Conservation (phyloP, 2,329 filamentous ascomycete genomes). For the Camillea tinctor region DNA sequence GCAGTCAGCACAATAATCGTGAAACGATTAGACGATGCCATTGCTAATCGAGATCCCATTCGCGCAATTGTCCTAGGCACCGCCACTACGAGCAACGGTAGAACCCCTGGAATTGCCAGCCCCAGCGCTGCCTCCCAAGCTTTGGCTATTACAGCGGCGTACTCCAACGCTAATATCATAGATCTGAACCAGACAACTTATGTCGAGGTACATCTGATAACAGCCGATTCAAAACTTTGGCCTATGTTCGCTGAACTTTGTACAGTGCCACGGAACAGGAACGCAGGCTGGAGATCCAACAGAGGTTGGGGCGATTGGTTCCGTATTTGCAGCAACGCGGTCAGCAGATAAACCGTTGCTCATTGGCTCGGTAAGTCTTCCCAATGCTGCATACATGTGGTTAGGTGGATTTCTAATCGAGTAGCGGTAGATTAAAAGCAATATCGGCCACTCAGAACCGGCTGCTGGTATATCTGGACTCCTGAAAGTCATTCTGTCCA, state of each 20-base stretch:
- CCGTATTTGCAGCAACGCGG: conserved; percentile 23
- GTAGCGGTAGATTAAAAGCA: conserved; percentile 20
- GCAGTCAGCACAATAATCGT: conserved; percentile 41
- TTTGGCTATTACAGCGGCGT: conserved; percentile 32
- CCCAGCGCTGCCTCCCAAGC: conserved; percentile 38
- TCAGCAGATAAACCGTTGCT: conserved; percentile 6
- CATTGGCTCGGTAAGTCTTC: no score
- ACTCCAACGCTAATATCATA: conserved; percentile 27
- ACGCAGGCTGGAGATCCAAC: conserved; percentile 40
- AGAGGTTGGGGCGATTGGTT: conserved; percentile 34
- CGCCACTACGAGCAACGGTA: conserved; percentile 42
- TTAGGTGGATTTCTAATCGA: no score
- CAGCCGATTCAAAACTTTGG: no score
- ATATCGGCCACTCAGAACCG: conserved; percentile 30
- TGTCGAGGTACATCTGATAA: no score
- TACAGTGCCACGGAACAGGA: conserved; percentile 42
- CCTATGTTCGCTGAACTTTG: no score
- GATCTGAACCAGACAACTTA: conserved; percentile 19
- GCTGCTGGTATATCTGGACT: conserved; percentile 27
- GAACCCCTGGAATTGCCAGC: conserved; percentile 38
- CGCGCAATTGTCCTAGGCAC: conserved; percentile 34
- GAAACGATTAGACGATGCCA: conserved; percentile 42
- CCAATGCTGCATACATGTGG: no score
- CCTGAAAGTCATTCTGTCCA: conserved; percentile 32
- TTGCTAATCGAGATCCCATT: conserved; percentile 41